Conservation (phyloP, 2,329 filamentous ascomycete species). For the Ophiostoma quercus region DNA sequence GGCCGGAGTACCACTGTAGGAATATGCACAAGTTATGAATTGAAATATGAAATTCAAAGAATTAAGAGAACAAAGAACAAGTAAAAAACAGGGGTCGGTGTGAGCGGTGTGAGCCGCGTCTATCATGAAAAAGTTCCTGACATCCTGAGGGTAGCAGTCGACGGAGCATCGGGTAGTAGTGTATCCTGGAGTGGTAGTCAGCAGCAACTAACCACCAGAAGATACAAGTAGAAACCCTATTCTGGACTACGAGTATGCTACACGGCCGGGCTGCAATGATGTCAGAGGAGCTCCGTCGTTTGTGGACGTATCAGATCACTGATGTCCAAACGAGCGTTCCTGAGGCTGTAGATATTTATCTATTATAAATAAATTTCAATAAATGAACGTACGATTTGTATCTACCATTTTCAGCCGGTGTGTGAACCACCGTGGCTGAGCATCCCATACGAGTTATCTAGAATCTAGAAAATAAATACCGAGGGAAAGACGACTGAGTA, state of each 20-base stretch:
- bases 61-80: too few relatives aligned
- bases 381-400: not conserved
- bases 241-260: too few relatives aligned
- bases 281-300: not conserved
- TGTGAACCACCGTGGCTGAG: not conserved
- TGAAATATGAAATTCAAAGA: not conserved
- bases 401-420: not conserved
- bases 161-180: not conserved
- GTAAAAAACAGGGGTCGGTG: not conserved
- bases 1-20: too few relatives aligned
- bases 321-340: not conserved
- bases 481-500: not conserved
- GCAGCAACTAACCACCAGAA: too few relatives aligned
- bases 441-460: too few relatives aligned
- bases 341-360: not conserved
- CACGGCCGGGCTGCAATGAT: not conserved
- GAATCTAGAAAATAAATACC: too few relatives aligned
- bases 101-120: not conserved
- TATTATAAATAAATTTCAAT: not conserved
- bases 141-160: not conserved
- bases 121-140: constrained; percentile 7
- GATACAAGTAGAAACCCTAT: too few relatives aligned
- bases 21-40: too few relatives aligned
- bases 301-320: not conserved
- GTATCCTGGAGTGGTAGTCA: too few relatives aligned